A percentile compares a stretch with the other conserved stretches of the same genome.
phyloP scores from a whole-genome alignment of 1,284 basidiomycete species.

The Pseudozyma tsukubaensis region DNA sequence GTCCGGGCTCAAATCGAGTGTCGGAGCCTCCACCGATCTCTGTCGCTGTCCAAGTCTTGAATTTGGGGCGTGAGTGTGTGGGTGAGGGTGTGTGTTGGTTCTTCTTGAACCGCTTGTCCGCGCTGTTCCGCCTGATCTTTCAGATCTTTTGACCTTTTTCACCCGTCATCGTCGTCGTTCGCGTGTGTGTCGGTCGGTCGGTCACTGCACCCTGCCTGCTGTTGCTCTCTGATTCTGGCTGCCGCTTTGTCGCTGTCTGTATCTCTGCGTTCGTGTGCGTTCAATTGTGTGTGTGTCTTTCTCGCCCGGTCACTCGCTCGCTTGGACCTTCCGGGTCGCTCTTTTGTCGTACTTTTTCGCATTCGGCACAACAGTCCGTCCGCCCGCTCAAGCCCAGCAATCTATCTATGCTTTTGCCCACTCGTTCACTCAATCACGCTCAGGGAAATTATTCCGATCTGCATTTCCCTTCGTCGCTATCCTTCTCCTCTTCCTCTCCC shows the following conservation, averaged over 20 bases:
- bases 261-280: slow-evolving; percentile 4
- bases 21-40: slow-evolving; percentile 28
- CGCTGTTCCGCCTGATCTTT: background rate
- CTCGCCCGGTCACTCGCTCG: slow-evolving; percentile 4
- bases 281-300: background rate
- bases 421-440: background rate
- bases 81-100: slow-evolving; percentile 7
- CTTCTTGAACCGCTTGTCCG: slow-evolving; percentile 23
- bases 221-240: background rate
- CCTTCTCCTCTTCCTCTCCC: background rate
- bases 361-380: slow-evolving; percentile 1
- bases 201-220: background rate
- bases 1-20: background rate
- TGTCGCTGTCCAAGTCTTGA: background rate
- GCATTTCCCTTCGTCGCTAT: background rate
- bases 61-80: background rate
- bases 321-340: slow-evolving; percentile 6
- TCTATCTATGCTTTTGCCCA: background rate
- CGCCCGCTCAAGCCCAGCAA: too few species aligned
- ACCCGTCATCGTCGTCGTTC: slow-evolving; percentile 12
- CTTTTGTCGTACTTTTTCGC: background rate
- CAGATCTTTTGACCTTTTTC: background rate
- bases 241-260: slow-evolving; percentile 5
- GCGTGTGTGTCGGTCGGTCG: background rate
- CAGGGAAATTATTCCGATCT: background rate